Conservation (phyloP, 306 rosid species). For the barrel medic (Medicago truncatula) region DNA sequence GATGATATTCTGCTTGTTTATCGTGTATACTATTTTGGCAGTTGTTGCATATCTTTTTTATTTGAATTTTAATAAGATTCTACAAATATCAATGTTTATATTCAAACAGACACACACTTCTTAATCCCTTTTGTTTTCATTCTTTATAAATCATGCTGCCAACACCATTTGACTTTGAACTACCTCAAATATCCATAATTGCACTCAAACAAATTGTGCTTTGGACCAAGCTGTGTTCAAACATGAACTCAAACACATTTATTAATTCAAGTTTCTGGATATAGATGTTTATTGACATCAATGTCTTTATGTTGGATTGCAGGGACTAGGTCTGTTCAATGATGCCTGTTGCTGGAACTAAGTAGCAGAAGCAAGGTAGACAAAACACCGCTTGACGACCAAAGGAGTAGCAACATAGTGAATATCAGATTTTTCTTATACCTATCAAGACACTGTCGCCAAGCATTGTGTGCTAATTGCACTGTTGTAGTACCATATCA, state of each 20-base stretch:
- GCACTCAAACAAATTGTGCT: neutral
- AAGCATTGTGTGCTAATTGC: slow-evolving; percentile 34
- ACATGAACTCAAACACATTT: neutral
- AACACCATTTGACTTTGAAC: neutral
- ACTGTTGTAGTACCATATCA: slow-evolving; percentile 36
- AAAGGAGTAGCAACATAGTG: slow-evolving; percentile 21
- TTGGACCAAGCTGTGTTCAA: slow-evolving; percentile 4
- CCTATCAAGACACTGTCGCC: slow-evolving; percentile 31
- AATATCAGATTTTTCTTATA: slow-evolving; percentile 23
- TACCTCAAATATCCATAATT: neutral
- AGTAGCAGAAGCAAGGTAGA: slow-evolving; percentile 36
- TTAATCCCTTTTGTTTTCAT: neutral
- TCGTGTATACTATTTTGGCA: neutral
- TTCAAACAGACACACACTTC: neutral
- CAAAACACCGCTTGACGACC: slow-evolving; percentile 20
- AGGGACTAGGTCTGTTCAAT: slow-evolving; percentile 64
- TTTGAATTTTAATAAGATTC: neutral
- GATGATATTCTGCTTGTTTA: slow-evolving; percentile 15
- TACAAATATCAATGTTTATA: slow-evolving; percentile 3
- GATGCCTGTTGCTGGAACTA: slow-evolving; percentile 37
- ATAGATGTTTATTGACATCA: slow-evolving; percentile 13
- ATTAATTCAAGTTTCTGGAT: slow-evolving; percentile 10
- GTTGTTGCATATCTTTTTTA: slow-evolving; percentile 2
- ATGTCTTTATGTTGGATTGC: slow-evolving; percentile 45
- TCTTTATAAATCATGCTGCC: slow-evolving; percentile 13